Base-by-base conservation (phyloP, 225 moss, liverwort and hornwort genomes). In the Polytrichum formosum region DNA sequence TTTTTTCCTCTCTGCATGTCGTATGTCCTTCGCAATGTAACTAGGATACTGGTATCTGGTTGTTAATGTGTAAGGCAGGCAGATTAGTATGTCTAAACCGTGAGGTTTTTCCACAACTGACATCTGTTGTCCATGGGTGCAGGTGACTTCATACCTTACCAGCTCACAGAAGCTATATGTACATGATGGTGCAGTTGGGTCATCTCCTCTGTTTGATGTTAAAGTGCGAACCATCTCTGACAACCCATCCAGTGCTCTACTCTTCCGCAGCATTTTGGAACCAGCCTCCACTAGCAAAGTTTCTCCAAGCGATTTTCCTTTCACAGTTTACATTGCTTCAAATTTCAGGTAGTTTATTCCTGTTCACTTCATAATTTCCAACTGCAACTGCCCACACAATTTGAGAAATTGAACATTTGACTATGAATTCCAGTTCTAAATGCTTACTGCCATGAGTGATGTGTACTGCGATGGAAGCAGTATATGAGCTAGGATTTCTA, bases 141-240 rank as follows among this genome's bases (percentile, higher is more conserved):
- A 89, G 89, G 89, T 86, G 60, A 83, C 64, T 72, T 25, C 70
- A 66, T 73, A 58, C 73, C 76, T 89, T 26, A 73, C 83, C 19
- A 63, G n/a, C 56, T 60, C 71, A 55, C 70, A 72, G 55, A 86
- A 81, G 68, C 77, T 89, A 28, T 89, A 89, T 61, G 89, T 89
- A 25, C 89, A 89, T 73, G 89, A 89, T 75, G 89, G 86, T 79
- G 89, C 89, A 58, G 46, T 86, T 65, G 89, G 89, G 22, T 89
- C 89, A 31, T 89, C 89, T 64, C 86, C 89, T 46, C 76, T 37
- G 58, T 74, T 65, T 73, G 86, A 89, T 81, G 89, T 70, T 27
- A 89, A 74, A 77, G 83, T 89, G 67, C 89, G 89, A 46, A 83
- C 89, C 59, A 53, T 89, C 63, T 86, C 89, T 54, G 86, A 89